These are phyloP conservation scores for Atkinsonella hypoxylon DNA, from an alignment of 2,329 filamentous ascomycete species.

Conservation along the genomic window DNA sequence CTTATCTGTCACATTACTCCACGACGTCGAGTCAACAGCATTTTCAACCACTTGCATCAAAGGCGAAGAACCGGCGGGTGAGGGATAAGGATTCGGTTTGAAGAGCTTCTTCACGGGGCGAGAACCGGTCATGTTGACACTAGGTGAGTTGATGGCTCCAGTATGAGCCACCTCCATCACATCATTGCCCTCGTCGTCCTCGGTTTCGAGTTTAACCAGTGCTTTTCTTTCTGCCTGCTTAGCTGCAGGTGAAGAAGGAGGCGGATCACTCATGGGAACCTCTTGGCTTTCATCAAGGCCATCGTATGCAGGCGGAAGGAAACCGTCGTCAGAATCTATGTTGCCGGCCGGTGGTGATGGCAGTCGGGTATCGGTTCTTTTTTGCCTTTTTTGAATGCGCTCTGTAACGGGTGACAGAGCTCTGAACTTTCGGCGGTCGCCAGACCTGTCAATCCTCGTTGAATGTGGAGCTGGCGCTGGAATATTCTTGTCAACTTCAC, in stretches of 20 bases:
- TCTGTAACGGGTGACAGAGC: slow-evolving; percentile 62
- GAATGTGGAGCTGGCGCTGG: slow-evolving; percentile 40
- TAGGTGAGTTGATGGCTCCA: slow-evolving; percentile 53
- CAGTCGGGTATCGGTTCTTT: slow-evolving; percentile 36
- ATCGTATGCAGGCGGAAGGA: slow-evolving; percentile 53
- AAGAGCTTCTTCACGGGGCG: slow-evolving; percentile 59
- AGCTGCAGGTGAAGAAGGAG: slow-evolving; percentile 75
- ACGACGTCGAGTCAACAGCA: slow-evolving; percentile 66
- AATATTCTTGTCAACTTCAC: slow-evolving; percentile 73
- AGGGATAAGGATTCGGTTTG: slow-evolving; percentile 54
- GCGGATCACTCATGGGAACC: slow-evolving; percentile 73
- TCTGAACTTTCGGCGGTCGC: slow-evolving; percentile 66
- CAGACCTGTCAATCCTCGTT: slow-evolving; percentile 55
- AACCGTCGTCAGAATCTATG: slow-evolving; percentile 43
- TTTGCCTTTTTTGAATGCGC: slow-evolving; percentile 44
- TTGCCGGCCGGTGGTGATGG: slow-evolving; percentile 30
- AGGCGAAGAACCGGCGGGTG: slow-evolving; percentile 68
- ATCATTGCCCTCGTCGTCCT: slow-evolving; percentile 65
- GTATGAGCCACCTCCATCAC: slow-evolving; percentile 80
- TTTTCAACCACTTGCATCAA: slow-evolving; percentile 39
- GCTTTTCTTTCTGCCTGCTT: slow-evolving; percentile 65
- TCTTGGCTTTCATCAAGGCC: slow-evolving; percentile 33
- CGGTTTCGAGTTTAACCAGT: slow-evolving; percentile 34
- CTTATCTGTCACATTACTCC: slow-evolving; percentile 77
- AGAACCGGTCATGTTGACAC: slow-evolving; percentile 75